Evolutionary conservation across 495 filamentous ascomycete species (phyloP), one percentile per base, ranked within the genome.

Genomic region (Emericellopsis terricola): DNA sequence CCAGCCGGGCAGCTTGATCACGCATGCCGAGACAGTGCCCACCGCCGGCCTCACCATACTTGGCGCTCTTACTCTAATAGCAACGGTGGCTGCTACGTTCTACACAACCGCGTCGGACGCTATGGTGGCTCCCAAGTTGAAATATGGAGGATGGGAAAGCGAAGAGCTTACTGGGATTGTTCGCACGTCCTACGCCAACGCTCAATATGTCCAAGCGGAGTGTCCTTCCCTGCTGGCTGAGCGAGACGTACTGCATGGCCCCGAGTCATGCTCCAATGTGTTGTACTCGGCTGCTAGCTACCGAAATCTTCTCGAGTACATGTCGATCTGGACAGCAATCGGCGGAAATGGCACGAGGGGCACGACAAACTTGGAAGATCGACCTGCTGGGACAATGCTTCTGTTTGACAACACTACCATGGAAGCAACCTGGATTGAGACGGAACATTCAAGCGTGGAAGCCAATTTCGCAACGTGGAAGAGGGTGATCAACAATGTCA

Each of bases 71-170:
- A 58, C 71, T 0, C 44, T 84, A 36, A 48, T 65, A 19, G 70
- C 67, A 2, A 66, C 78, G 0, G 28, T 83, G 16, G 58, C 68
- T 2, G 68, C 73, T 7, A 70, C 75, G 55, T 50, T 83, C 6
- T 86, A 83, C 44, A 80, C 77, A 2, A 78, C 78, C 6, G 78
- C 79, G 0, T 73, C 75, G 0, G 71, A 80, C 42, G 71, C 76
- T 3, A 45, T 84, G 33, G 76, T 84, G 0, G 60, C 74, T 15
- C 80, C 80, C 8, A 69, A 72, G 39, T 56, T 82, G 2, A 64
- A 58, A 18, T 62, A 59, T 40, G 64, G 68, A n/a, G 40, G 51
- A 1, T 53, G 55, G 45, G 41, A 71, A 20, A 18, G 43, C 8
- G 51, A 34, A 19, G 17, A 53, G 1, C 44, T 84, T n/a, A 44